Evolutionary conservation across 1,284 basidiomycete species (phyloP), one percentile per base, ranked within the genome.

Genomic region (Fomitopsis pinicola): DNA sequence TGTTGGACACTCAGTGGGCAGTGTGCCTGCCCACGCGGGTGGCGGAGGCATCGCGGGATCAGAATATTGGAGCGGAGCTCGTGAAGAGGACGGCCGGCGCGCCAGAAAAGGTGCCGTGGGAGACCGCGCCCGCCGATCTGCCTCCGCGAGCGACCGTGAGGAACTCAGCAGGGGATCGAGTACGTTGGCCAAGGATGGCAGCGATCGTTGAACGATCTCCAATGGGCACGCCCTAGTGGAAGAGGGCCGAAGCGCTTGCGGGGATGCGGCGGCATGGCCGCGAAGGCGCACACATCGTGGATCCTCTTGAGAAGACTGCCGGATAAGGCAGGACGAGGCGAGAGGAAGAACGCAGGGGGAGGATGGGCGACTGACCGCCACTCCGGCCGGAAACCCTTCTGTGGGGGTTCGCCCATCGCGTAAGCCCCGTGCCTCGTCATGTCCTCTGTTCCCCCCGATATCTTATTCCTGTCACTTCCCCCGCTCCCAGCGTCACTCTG

Each of bases 271-370:
- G 45, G 44, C 33, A 22, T 5, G 56, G 30, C 4, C 56, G 36
- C 56, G 35, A 56, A 54, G 35, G 2, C 52, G 14, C 35, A 19
- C 14, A 53, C 52, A 38, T 15, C 50, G 67, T 46, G 65, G 59
- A 66, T 68, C 67, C 14, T 2, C 9, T 45, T 0, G 26, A 62
- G 67, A 68, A 68, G 64, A 38, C 54, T 44, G 19, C 67, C 61
- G 1, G 35, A 62, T 62, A 62, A 33, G 65, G 65, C 61, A 53
- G 54, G 56, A 33, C 46, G 22, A 57, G 33, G 7, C 22, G 38
- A 40, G 19, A 6, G 46, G 42, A 52, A 30, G 57, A 58, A 46
- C 53, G 57, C 40, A 55, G 33, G 26, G 10, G 55, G 48, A 52
- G 44, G 55, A 60, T 33, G 63, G 53, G 42, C 50, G 60, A 44